These are phyloP conservation scores for Penicillium sp. DNA, from an alignment of 2,329 filamentous ascomycete species.

Conservation along the genomic window DNA sequence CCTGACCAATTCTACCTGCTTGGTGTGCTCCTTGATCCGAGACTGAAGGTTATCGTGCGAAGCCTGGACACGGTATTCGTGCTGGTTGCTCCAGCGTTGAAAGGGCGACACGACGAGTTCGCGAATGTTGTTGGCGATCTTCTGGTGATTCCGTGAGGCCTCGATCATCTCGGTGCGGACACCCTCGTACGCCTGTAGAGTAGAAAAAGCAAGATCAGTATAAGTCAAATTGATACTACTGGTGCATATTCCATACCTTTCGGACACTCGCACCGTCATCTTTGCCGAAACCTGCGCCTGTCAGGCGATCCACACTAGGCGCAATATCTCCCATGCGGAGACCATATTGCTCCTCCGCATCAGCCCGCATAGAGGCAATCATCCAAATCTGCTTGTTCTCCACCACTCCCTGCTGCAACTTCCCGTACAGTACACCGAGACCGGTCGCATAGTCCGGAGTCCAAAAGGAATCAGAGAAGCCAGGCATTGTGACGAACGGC, in stretches of 20 bases:
- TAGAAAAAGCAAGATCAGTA: neutral
- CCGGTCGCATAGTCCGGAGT: slow-evolving; percentile 95
- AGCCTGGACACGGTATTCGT: slow-evolving; percentile 84
- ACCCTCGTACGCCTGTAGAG: slow-evolving; percentile 79
- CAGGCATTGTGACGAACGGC: slow-evolving; percentile 62
- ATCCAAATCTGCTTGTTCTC: slow-evolving; percentile 94
- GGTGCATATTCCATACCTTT: slow-evolving; percentile 63
- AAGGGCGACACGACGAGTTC: slow-evolving; percentile 95
- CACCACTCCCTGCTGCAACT: slow-evolving; percentile 91
- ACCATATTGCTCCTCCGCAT: slow-evolving; percentile 89
- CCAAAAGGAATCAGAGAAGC: slow-evolving; percentile 97
- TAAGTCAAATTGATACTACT: neutral
- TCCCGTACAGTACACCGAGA: slow-evolving; percentile 89
- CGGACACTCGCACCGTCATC: slow-evolving; percentile 95
- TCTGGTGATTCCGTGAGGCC: slow-evolving; percentile 83
- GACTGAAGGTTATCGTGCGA: slow-evolving; percentile 91
- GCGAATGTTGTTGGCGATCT: slow-evolving; percentile 93
- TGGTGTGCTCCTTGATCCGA: slow-evolving; percentile 89
- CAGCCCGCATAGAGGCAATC: slow-evolving; percentile 88
- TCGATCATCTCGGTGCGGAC: slow-evolving; percentile 90
- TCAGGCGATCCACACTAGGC: slow-evolving; percentile 75
- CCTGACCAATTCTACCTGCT: slow-evolving; percentile 83
- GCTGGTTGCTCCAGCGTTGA: slow-evolving; percentile 91
- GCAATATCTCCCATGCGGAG: slow-evolving; percentile 77
- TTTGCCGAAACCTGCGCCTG: slow-evolving; percentile 72